These are phyloP conservation scores for Fusarium continuum DNA, from an alignment of 2,329 filamentous ascomycete genomes.

Conservation along the genomic window DNA sequence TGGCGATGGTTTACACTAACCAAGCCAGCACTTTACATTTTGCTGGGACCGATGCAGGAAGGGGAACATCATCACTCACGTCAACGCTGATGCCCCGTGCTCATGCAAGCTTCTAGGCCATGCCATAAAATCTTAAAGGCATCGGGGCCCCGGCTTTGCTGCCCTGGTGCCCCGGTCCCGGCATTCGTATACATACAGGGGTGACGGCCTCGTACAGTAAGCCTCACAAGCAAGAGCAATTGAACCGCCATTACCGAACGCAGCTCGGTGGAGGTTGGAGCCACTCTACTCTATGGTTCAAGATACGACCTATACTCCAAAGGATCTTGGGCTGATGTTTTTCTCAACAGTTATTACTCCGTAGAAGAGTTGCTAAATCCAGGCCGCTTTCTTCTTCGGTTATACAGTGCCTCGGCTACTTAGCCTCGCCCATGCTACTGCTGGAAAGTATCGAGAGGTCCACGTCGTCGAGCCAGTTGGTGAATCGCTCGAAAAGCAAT, in stretches of 20 bases:
- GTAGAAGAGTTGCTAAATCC: background rate
- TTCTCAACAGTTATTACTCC: background rate
- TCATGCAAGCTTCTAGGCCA: constrained; percentile 8
- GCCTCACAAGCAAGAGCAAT: constrained; percentile 22
- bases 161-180: constrained; percentile 29
- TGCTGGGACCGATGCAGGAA: constrained; percentile 25
- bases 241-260: constrained; percentile 18
- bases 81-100: constrained; percentile 16
- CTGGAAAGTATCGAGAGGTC: constrained; percentile 14
- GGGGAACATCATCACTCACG: constrained; percentile 14
- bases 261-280: constrained; percentile 19
- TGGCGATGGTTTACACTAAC: constrained; percentile 22
- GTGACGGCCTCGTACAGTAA: constrained; percentile 31
- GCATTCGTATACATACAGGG: constrained; percentile 34
- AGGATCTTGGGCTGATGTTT: background rate
- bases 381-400: background rate
- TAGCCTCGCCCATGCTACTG: background rate
- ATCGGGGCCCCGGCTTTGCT: constrained; percentile 30
- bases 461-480: background rate
- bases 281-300: constrained; percentile 8
- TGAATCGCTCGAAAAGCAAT: constrained; percentile 2
- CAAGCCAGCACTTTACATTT: constrained; percentile 4
- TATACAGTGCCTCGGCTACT: background rate
- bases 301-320: constrained; percentile 12
- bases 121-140: constrained; percentile 7